Evolutionary conservation across 1,139 yeast species (phyloP), one percentile per base, ranked within the genome.

Genomic region (Scheffersomyces quercinus): DNA sequence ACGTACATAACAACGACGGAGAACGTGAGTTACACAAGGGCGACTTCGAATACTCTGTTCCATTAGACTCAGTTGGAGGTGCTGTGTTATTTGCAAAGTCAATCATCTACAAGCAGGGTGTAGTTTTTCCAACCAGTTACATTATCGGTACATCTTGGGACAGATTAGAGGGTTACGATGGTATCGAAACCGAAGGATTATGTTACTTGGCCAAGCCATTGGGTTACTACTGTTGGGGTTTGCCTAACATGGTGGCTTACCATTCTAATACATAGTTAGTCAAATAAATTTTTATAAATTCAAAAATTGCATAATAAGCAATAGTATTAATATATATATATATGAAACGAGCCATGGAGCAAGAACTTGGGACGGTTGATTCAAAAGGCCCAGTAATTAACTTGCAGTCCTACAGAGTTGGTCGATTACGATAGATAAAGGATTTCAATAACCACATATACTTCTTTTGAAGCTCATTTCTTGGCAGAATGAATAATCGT

Each of bases 101-200:
- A 9, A 53, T 68, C 10, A 56, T 77, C 9, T 73, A 66, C 48
- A 70, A 66, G 48, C 77, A 73, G 46, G 82, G 82, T 13, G 63
- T 69, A 1, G 54, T 62, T 11, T 76, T 76, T 52, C 79, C 81
- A 3, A 70, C 81, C 0, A 67, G 60, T 37, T 71, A 75, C 47
- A 58, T 68, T 2, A 62, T 77, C 12, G 82, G 82, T 6, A 70
- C 76, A 1, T 62, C 76, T 3, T 77, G 81, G 81, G 67, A 66
- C 2, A 59, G 78, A 42, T 41, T 49, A 3, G 81, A 75, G 50
- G 82, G 82, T 2, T 76, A 68, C 50, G 82, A 77, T 54, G 82
- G 82, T 16, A 70, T 77, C 35, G 82, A 76, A 50, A 75, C 79
- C 3, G 81, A 77, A 55, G 81, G 82, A 0, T 40, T 77, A 11